Evolutionary conservation across 768 basidiomycete genomes (phyloP), one percentile per base, ranked within the genome.

Genomic region (Imleria badia): DNA sequence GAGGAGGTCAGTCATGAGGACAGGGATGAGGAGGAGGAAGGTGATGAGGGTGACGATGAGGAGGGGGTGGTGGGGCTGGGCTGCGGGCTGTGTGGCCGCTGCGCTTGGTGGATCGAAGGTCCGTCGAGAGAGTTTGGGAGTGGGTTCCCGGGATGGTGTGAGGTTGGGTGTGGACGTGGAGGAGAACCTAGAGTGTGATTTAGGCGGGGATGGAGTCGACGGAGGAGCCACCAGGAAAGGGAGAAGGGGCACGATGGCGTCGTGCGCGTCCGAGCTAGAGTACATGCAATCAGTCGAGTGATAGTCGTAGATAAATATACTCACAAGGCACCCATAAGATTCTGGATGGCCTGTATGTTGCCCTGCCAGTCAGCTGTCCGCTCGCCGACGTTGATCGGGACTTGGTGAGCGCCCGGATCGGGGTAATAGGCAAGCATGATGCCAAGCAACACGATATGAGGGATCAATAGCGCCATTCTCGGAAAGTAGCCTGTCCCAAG

Each of bases 311-410:
- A 33, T 2, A 11, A 26, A 14, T 12, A n/a, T 20, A 61, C 89
- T 59, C 71, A 93, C 89, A 86, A 73, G 8, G 80, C 73, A 7
- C 91, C 92, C 92, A 95, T 94, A 30, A 95, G 80, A 60, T 95
- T 95, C 66, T 95, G 94, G 29, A 95, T 89, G 1, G 80, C 92
- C 71, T 94, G 92, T 3, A 95, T 73, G 58, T 94, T 96, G 15
- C 89, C 87, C 56, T 88, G 86, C 86, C 91, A 94, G 54, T 90
- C 87, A 0, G 85, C 79, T 12, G 83, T 81, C 5, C 85, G 87
- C 62, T 92, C 89, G 4, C 78, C 64, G 1, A 76, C 64, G 19
- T 74, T 71, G 15, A 73, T 65, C 10, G 72, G 73, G 0, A 69
- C 66, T 2, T 76, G 66, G 2, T 76, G 69, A 0, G 72, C 65